Base-by-base conservation (phyloP, 495 filamentous ascomycete genomes). In the Bombardia bombarda region DNA sequence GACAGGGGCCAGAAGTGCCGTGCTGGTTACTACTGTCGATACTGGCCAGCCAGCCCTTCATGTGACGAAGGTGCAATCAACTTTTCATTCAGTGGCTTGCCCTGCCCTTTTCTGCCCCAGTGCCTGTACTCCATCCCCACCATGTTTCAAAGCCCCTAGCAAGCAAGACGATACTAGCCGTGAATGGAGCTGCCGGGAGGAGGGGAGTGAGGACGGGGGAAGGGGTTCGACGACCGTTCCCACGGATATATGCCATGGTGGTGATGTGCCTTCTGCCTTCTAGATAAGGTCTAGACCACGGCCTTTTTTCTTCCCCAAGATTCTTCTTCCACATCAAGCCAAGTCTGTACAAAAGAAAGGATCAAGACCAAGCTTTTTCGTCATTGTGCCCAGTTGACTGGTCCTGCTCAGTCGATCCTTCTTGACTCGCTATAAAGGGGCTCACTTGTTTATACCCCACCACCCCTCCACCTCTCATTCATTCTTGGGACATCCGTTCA, bases 51-150 rank as follows among this genome's bases (percentile, higher is more conserved):
- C n/a, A n/a, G n/a, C 43, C 44, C 42, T 50, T 44, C 57, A 62
- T 60, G 59, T 60, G 59, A 58, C 54, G 49, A 23, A 33, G 26
- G 17, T 23, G 50, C 48, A 60, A 58, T 62, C 54, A 56, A 56
- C 45, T 38, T 41, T 51, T 53, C 49, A 52, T 59, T 49, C 45
- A 49, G 20, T 21, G 32, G 30, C 30, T 24, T 49, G 41, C 25
- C 42, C 46, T 46, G 23, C 14, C 25, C 40, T 60, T 42, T 46
- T 49, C 46, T 43, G 48, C n/a, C 31, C 34, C 24, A 24, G 42
- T 47, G 21, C 35, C 26, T 38, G 46, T 51, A 42, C 45, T 25
- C 22, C 28, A 40, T 28, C 46, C 53, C 56, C 20, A 20, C 40
- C 14, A 38, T 32, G 52, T 48, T 50, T 48, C 38, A 47, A 28